phyloP scores from a whole-genome alignment of 495 filamentous ascomycete species.

The Neurospora africana region DNA sequence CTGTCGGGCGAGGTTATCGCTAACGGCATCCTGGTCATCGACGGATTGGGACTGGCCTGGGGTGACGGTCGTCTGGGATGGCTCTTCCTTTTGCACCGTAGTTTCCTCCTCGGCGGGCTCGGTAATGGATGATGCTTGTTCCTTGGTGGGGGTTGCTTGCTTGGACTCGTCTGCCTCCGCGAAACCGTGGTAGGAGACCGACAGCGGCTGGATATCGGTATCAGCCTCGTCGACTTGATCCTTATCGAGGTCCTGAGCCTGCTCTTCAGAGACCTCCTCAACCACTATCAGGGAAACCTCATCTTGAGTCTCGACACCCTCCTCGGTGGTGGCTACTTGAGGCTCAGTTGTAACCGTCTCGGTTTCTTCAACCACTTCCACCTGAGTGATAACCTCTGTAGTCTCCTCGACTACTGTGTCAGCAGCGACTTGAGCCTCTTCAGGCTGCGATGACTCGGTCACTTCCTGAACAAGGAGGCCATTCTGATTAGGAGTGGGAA shows the following conservation, averaged over 20 bases:
- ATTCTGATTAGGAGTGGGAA: background rate
- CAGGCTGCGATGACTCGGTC: background rate
- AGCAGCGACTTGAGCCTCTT: background rate
- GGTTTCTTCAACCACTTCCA: background rate
- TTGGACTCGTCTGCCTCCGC: constrained; percentile 5
- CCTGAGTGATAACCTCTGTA: background rate
- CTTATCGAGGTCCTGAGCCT: background rate
- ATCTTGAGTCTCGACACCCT: constrained; percentile 1
- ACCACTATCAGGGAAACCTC: constrained; percentile 1
- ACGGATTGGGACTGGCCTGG: background rate
- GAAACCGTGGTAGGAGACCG: background rate
- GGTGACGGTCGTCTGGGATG: background rate
- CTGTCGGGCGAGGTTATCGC: constrained; percentile 26
- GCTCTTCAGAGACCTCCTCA: background rate
- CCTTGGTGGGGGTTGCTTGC: background rate
- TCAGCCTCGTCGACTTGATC: background rate
- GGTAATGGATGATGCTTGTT: background rate
- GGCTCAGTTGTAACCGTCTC: background rate
- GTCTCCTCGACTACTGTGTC: background rate
- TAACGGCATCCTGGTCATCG: constrained; percentile 10
- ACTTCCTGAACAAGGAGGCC: background rate
- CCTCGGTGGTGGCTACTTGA: background rate
- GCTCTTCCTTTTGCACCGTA: background rate
- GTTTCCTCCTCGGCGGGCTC: constrained; percentile 10
- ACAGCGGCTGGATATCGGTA: background rate